Percentiles rank a stretch among this genome's conserved stretches.
These are phyloP conservation scores for Amauroascus niger DNA, from an alignment of 2,329 filamentous ascomycete species.

Conservation along the genomic window DNA sequence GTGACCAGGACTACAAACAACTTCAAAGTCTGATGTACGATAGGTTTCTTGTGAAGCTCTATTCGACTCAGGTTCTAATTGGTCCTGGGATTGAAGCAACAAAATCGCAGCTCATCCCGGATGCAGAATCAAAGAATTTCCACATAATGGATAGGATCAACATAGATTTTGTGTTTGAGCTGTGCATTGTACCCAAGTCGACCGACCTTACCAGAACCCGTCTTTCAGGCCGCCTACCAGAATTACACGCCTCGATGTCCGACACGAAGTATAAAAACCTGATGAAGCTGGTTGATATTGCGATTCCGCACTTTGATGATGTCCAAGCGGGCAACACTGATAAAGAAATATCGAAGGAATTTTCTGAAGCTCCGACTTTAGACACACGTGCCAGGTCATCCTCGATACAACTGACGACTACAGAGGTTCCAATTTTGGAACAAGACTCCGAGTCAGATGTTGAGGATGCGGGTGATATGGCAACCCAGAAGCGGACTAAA, in stretches of 20 bases:
- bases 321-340: conserved; percentile 31
- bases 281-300: conserved; percentile 93
- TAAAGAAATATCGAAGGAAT: conserved; percentile 27
- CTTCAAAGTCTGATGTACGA: conserved; percentile 96
- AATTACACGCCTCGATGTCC: conserved; percentile 83
- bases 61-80: conserved; percentile 90
- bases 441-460: conserved; percentile 49
- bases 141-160: conserved; percentile 97
- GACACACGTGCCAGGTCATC: conserved; percentile 50
- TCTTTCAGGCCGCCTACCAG: conserved; percentile 81
- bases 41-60: conserved; percentile 84
- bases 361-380: conserved; percentile 28
- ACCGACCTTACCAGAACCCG: conserved; percentile 86
- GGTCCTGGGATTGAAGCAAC: conserved; percentile 87
- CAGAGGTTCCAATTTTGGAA: conserved; percentile 70
- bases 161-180: conserved; percentile 91
- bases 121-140: conserved; percentile 59
- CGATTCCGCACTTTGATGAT: conserved; percentile 70
- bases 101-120: conserved; percentile 64
- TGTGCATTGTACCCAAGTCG: conserved; percentile 92
- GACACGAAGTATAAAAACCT: conserved; percentile 94
- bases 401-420: conserved; percentile 62
- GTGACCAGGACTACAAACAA: conserved; percentile 75
- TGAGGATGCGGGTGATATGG: conserved; percentile 39
- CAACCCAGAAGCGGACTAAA: conserved; percentile 26